Base-by-base conservation (phyloP, 1,284 basidiomycete species). In the Polyporus tsugae region DNA sequence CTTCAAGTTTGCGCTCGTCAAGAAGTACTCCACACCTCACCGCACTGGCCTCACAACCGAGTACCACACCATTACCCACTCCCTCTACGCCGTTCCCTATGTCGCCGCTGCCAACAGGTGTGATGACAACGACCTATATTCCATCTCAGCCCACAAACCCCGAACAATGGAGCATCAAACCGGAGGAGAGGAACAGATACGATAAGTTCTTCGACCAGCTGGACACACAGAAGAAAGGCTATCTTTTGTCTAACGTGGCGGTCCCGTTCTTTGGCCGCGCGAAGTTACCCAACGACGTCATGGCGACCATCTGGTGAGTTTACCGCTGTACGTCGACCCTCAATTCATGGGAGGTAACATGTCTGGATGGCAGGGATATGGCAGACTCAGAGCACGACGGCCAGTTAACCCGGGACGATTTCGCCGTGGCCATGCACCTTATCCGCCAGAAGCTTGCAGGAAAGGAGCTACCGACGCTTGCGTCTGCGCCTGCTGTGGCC, bases 221-320 rank as follows among this genome's bases (percentile, higher is more conserved):
- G 39, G 98, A 99, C 79, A 81, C 87, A 10, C 84, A 87, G 71
- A 89, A 88, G 69, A 87, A 84, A 69, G 97, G 96, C 1, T 93
- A 87, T 74, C 92, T 99, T 42, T 95, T 97, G 76, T 97, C 96
- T 13, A 95, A 97, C 70, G 89, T 94, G 35, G 98, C 96, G 2
- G 97, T 98, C 0, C 95, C 95, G 2, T 99, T 99, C 81, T 95
- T 99, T 90, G 83, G 96, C 70, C 92, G 96, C 79, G 97, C 96
- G 63, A 93, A 95, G 69, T 83, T 99, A 57, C 87, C 92, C 5
- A 94, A 95, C 72, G 89, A 91, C 10, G 86, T 89, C n/a, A 86
- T 99, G 44, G 97, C 97, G 9, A 91, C 89, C 72, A 87, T 99
- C 64, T 99, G 98, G 97, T 96, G 75, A 67, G 92, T 41, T 15